phyloP scores from a whole-genome alignment of 345 rosid species.

The Populus euphratica region DNA sequence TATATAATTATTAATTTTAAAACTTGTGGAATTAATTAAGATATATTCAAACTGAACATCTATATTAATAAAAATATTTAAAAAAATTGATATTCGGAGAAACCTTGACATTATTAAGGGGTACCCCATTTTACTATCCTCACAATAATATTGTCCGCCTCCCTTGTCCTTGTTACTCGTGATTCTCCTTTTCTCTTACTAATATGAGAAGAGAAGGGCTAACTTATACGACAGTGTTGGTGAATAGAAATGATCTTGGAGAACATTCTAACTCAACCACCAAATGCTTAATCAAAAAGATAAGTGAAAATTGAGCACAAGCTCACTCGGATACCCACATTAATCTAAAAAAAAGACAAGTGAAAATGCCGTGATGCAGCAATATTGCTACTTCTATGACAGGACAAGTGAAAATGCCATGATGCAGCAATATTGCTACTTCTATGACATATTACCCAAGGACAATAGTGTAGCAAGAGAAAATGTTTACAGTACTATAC shows the following conservation, averaged over 20 bases:
- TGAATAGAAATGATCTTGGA: background rate
- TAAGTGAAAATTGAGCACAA: background rate
- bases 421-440: background rate
- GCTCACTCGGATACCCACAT: too few species aligned
- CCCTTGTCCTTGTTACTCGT: constrained; percentile 6
- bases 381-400: too few species aligned
- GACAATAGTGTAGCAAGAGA: background rate
- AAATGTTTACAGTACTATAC: background rate
- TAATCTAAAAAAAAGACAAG: too few species aligned
- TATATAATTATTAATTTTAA: too few species aligned
- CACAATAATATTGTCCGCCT: constrained; percentile 13
- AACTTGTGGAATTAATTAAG: rapidly evolving
- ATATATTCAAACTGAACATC: too few species aligned
- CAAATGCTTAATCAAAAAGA: background rate
- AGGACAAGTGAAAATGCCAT: background rate
- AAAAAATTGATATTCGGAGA: background rate
- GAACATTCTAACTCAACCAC: background rate
- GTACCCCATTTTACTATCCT: background rate
- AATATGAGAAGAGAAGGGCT: constrained; percentile 9
- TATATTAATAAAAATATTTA: too few species aligned
- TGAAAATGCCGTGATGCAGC: too few species aligned
- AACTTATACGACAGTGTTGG: background rate
- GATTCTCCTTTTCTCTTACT: constrained; percentile 14
- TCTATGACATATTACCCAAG: background rate
- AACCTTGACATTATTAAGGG: background rate